Percentiles rank a stretch among this genome's conserved stretches.
phyloP scores from a whole-genome alignment of 2,329 filamentous ascomycete species.

The Fusarium humuli region DNA sequence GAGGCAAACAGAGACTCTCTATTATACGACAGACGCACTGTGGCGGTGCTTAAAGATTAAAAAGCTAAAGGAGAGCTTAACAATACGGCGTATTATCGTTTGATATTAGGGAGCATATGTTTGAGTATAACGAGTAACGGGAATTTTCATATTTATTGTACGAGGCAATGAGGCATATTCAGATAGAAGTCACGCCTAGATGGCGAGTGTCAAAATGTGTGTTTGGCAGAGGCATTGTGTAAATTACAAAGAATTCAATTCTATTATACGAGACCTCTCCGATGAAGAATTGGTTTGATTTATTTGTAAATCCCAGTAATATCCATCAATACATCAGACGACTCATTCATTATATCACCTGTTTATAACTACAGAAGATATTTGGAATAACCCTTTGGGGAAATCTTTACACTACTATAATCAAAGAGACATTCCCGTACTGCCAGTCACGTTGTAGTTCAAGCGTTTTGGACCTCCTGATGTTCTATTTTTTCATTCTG shows the following conservation, averaged over 20 bases:
- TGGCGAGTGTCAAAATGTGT: slow-evolving; percentile 6
- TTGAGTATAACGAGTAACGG: slow-evolving; percentile 16
- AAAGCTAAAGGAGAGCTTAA: slow-evolving; percentile 18
- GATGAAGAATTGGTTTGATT: neutral
- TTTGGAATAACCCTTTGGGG: neutral
- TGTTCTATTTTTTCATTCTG: neutral
- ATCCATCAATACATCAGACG: neutral
- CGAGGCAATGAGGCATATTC: slow-evolving; percentile 12
- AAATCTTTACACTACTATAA: neutral
- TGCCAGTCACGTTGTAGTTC: neutral
- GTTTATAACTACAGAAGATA: neutral
- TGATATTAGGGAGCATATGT: slow-evolving; percentile 19
- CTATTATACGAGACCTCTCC: neutral
- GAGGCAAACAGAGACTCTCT: slow-evolving; percentile 38
- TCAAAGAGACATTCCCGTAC: neutral
- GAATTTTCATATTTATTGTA: slow-evolving; percentile 17
- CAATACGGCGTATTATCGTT: slow-evolving; percentile 20
- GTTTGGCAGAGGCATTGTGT: neutral
- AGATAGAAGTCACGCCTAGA: slow-evolving; percentile 7
- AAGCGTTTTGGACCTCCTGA: too few relatives aligned
- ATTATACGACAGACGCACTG: slow-evolving; percentile 31
- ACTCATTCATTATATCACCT: too few relatives aligned
- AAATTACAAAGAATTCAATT: slow-evolving; percentile 1
- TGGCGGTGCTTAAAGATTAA: slow-evolving; percentile 1
- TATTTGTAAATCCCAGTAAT: neutral